Evolutionary conservation across 2,329 filamentous ascomycete genomes (phyloP).

Genomic region (Curvularia verruculosa): DNA sequence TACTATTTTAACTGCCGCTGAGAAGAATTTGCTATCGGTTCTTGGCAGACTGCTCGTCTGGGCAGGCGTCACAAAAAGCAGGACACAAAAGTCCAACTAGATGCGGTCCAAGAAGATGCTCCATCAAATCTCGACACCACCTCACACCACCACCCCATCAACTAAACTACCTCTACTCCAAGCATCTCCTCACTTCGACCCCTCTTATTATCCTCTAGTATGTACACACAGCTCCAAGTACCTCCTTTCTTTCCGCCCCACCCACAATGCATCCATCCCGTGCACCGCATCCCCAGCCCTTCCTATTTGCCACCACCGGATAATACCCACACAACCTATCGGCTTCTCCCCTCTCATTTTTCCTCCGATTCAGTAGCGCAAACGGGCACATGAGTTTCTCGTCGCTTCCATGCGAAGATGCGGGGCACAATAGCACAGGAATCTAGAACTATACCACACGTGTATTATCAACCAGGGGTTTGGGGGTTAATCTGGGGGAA

Average conservation of each 20-base stretch:
- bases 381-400: neutral
- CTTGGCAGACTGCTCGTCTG: too few relatives aligned
- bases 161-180: neutral
- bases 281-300: neutral
- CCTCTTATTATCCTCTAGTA: neutral
- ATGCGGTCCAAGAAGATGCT: neutral
- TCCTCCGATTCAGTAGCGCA: neutral
- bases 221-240: neutral
- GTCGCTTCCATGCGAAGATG: neutral
- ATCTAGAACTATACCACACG: neutral
- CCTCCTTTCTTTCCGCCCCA: neutral
- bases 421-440: neutral
- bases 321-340: neutral
- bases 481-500: neutral
- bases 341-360: neutral
- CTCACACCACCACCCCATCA: neutral
- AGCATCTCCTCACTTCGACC: neutral
- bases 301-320: neutral
- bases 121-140: neutral
- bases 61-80: too few relatives aligned
- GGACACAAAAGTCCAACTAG: too few relatives aligned
- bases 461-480: neutral
- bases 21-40: too few relatives aligned
- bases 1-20: too few relatives aligned
- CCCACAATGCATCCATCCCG: neutral